These are phyloP conservation scores for Aspergillus carlsbadensis DNA, from an alignment of 495 filamentous ascomycete genomes.

Conservation along the genomic window DNA sequence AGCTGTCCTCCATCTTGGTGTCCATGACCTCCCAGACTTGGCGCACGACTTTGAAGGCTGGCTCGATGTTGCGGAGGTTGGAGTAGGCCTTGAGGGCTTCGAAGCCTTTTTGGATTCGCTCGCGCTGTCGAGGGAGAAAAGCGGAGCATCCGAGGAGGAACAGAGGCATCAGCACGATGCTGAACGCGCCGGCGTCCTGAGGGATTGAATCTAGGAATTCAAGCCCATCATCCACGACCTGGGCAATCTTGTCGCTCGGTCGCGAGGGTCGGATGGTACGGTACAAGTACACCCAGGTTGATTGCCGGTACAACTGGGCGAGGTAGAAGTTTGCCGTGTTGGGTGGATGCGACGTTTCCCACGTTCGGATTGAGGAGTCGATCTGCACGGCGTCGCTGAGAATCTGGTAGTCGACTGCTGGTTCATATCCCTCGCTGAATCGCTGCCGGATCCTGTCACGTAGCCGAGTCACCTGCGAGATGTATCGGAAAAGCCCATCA, in stretches of 20 bases:
- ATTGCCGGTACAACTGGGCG: conserved; percentile 82
- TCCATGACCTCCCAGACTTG: conserved; percentile 85
- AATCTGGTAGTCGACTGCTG: conserved; percentile 70
- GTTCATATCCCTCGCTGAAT: conserved; percentile 60
- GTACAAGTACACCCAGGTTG: conserved; percentile 87
- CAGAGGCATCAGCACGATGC: conserved; percentile 81
- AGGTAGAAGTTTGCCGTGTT: conserved; percentile 74
- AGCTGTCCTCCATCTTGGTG: conserved; percentile 66
- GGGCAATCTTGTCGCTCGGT: conserved; percentile 63
- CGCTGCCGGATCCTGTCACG: conserved; percentile 73
- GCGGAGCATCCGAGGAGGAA: conserved; percentile 88
- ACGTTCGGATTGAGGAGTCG: conserved; percentile 71
- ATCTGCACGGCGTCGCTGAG: conserved; percentile 76
- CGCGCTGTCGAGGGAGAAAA: conserved; percentile 66
- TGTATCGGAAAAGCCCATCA: conserved; percentile 78
- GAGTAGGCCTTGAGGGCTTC: conserved; percentile 72
- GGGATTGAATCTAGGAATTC: conserved; percentile 61
- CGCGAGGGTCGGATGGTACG: conserved; percentile 78
- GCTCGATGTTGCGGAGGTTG: conserved; percentile 76
- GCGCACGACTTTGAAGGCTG: conserved; percentile 71
- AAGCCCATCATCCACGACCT: conserved; percentile 78
- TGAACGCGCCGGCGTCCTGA: conserved; percentile 63
- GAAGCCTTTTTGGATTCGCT: conserved; percentile 67
- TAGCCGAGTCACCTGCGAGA: conserved; percentile 77
- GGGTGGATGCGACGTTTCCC: conserved; percentile 68